Evolutionary conservation across 2,329 filamentous ascomycete species (phyloP), one percentile per base, ranked within the genome.

Genomic region (Didymella exigua): DNA sequence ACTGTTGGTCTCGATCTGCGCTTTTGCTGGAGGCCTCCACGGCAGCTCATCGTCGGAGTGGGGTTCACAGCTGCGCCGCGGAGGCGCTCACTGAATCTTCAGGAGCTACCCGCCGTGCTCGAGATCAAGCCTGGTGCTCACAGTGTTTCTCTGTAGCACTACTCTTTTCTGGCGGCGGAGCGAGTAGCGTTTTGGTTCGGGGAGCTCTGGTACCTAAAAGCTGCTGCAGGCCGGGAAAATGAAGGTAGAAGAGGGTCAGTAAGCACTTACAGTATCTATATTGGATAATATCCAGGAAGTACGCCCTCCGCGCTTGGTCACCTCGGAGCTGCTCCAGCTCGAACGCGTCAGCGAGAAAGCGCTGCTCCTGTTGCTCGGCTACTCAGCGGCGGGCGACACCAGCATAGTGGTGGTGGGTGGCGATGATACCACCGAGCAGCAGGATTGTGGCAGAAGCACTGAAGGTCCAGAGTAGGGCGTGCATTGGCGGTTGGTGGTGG

Each of bases 321-420:
- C 31, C 48, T 50, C 31, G 30, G 24, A 29, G 38, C 48, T 44
- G 31, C 23, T 30, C 30, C 24, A 43, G 48, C 48, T 43, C 47
- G 13, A 34, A 27, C n/a, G 24, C 29, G 21, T 33, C 21, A 27
- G 21, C 29, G n/a, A 41, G 37, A 21, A 42, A 37, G 33, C 37
- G 29, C 46, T 41, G 38, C 30, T 42, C 30, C 21, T n/a, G 30
- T 23, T 36, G 38, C 16, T 29, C 38, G 23, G 37, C 29, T 5
- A 23, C 11, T 21, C 41, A 18, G 31, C 38, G 8, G 14, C 21
- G 13, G 40, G 24, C 19, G 31, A n/a, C 26, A n/a, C 18, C 30
- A 43, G 38, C 31, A 6, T 19, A 38, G 31, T 38, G 8, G 31
- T 50, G 24, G 24, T 44, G 18, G 26, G 24, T 38, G 18, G 40